Percentiles rank a stretch among this genome's conserved stretches.
These are phyloP conservation scores for Eudorina sp. DNA, from an alignment of 139 green algal species.

Conservation along the genomic window DNA sequence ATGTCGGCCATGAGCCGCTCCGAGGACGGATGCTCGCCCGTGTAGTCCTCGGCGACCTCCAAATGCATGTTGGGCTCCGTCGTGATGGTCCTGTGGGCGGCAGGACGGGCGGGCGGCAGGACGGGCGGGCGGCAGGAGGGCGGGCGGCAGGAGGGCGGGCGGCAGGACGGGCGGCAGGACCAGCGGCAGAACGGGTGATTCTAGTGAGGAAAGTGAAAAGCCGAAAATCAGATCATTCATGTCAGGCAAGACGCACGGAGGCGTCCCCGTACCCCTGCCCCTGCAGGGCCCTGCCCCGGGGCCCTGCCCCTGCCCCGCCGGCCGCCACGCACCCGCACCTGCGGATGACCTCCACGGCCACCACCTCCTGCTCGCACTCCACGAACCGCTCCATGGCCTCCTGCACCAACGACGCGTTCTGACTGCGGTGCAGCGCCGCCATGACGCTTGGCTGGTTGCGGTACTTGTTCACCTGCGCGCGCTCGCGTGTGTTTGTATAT, in stretches of 20 bases:
- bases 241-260: too few species aligned
- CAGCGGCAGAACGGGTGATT: too few species aligned
- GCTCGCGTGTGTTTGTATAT: not conserved
- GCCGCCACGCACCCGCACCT: not conserved
- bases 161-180: too few species aligned
- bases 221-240: too few species aligned
- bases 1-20: conserved; percentile 45
- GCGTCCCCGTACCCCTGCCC: too few species aligned
- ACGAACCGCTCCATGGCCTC: conserved; percentile 59
- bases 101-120: not conserved
- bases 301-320: too few species aligned
- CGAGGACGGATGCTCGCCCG: not conserved
- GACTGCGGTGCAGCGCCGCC: conserved; percentile 52
- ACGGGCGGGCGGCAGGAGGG: not conserved
- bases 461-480: conserved; percentile 46
- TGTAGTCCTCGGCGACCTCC: not conserved
- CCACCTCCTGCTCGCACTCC: conserved; percentile 55
- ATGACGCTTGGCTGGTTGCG: conserved; percentile 54
- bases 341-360: conserved; percentile 44
- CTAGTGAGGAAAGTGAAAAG: too few species aligned
- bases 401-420: conserved; percentile 56
- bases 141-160: too few species aligned
- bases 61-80: conserved; percentile 42
- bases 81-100: conserved; percentile 35
- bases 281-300: too few species aligned